Percentiles rank a stretch among this genome's conserved stretches.
These are phyloP conservation scores for Aspergillus felis DNA, from an alignment of 2,329 filamentous ascomycete species.

Conservation along the genomic window DNA sequence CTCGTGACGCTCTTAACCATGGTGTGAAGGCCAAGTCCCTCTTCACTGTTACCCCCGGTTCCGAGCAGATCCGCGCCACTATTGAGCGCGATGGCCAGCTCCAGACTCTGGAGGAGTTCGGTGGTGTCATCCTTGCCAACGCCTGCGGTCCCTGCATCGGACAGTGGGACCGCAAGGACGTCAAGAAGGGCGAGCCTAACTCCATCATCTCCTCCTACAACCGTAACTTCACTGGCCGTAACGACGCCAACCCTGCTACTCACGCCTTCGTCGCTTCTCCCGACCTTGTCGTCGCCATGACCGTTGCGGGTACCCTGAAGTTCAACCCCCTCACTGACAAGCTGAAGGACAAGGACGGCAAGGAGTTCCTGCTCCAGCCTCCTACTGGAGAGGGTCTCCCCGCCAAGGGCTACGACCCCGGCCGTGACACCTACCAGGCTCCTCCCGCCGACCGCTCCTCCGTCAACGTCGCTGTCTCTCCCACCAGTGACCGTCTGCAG, in stretches of 20 bases:
- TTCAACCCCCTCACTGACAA: slow-evolving; percentile 95
- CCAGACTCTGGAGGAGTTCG: slow-evolving; percentile 92
- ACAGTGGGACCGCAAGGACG: slow-evolving; percentile 91
- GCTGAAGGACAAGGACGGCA: slow-evolving; percentile 92
- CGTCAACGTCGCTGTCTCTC: slow-evolving; percentile 78
- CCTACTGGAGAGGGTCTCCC: slow-evolving; percentile 82
- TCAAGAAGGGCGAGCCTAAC: slow-evolving; percentile 93
- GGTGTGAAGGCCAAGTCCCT: slow-evolving; percentile 89
- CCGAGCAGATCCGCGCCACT: slow-evolving; percentile 93
- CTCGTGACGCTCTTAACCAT: slow-evolving; percentile 83
- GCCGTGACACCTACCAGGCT: slow-evolving; percentile 91
- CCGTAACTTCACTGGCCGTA: slow-evolving; percentile 98
- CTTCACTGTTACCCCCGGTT: slow-evolving; percentile 94
- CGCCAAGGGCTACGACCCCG: slow-evolving; percentile 77
- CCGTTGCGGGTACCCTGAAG: slow-evolving; percentile 75
- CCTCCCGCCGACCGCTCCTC: slow-evolving; percentile 73
- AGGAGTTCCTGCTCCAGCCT: slow-evolving; percentile 82
- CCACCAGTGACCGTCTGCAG: slow-evolving; percentile 90
- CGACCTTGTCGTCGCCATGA: slow-evolving; percentile 82
- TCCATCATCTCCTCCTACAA: slow-evolving; percentile 99
- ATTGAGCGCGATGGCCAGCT: slow-evolving; percentile 88
- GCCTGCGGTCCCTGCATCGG: slow-evolving; percentile 91
- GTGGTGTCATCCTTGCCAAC: slow-evolving; percentile 90
- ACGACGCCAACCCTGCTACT: slow-evolving; percentile 91
- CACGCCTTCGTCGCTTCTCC: slow-evolving; percentile 92